Evolutionary conservation across 148 eudicot species (phyloP), one percentile per base, ranked within the genome.

Genomic region (Hydrangea macrophylla): DNA sequence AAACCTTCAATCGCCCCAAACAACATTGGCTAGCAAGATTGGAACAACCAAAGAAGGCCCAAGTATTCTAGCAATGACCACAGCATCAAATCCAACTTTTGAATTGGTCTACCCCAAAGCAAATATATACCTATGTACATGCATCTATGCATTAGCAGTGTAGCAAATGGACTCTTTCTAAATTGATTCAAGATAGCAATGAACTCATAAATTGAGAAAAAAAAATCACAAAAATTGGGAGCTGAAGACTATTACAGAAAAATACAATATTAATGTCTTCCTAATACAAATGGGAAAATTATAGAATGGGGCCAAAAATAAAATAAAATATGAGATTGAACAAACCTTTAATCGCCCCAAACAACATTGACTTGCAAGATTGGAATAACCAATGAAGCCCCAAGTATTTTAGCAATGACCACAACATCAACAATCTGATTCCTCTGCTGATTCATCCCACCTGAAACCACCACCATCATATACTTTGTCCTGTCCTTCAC

Each of bases 341-440:
- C 60, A 69, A 42, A 94, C 99, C 99, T 94, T 65, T 90, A 92
- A 87, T 94, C 99, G 3, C 89, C 96, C 99, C 99, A 94, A 24
- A 94, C 79, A 57, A 88, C 86, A 59, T 90, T 94, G 60, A 90
- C 93, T 75, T 94, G 97, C 75, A 94, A 83, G 60, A 85, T 81
- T 7, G 98, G 98, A 26, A 91, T 93, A 73, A 94, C 96, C 60
- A 94, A 81, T 68, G 97, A 83, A 73, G 98, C 98, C 9, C 91
- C 97, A 51, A 94, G 92, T 56, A 94, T 84, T 32, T 97, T 74
- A 2, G 98, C 98, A 77, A 94, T 90, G 0, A 94, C 91, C 39
- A 94, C 98, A 54, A 97, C 98, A 78, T 94, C 98, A 45, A 94
- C 96, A 78, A 94, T 94, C 80, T 94, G 98, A 84, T 94, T 94